Evolutionary conservation across 1,139 yeast genomes (phyloP), one percentile per base, ranked within the genome.

Genomic region (Lodderomyces theae): DNA sequence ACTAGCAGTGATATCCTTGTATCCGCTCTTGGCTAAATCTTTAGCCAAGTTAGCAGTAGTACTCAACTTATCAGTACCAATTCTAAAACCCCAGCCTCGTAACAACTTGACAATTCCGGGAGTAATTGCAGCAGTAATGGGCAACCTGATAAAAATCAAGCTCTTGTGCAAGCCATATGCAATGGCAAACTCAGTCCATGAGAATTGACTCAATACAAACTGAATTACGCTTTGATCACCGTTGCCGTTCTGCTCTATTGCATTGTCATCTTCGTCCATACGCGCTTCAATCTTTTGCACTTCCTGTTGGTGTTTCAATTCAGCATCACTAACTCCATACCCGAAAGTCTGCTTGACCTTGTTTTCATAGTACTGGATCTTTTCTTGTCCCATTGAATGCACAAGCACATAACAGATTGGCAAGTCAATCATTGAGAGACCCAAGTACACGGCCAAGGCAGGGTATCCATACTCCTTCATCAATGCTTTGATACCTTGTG

Each of bases 121-220:
- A 0, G 97, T 89, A 15, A 90, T 77, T 5, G 96, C 96, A 0
- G 97, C 97, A 1, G 97, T 84, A 32, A 89, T 63, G 10, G 99
- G 98, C 7, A 92, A 66, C 50, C 99, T 76, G 34, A 88, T 74
- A 50, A 92, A 79, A 10, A 84, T 76, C 47, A 90, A 72, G 5
- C 94, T 79, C 66, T 94, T 92, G 69, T 92, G 98, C 40, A 92
- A 69, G 4, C 96, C 96, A 60, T 92, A 92, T 0, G 98, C 98
- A 48, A 94, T 75, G 15, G 88, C 82, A 52, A 88, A 80, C 60
- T 92, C 97, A 2, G 77, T 67, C 74, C 73, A 71, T 11, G 76
- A 70, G 47, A 72, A 72, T 52, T 68, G 74, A 31, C 41, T 40
- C 33, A 31, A 21, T 13, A 48, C 26, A 43, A 32, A 23, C 3